These are phyloP conservation scores for Amesomyces nigricolor DNA, from an alignment of 2,329 filamentous ascomycete genomes.

Conservation along the genomic window DNA sequence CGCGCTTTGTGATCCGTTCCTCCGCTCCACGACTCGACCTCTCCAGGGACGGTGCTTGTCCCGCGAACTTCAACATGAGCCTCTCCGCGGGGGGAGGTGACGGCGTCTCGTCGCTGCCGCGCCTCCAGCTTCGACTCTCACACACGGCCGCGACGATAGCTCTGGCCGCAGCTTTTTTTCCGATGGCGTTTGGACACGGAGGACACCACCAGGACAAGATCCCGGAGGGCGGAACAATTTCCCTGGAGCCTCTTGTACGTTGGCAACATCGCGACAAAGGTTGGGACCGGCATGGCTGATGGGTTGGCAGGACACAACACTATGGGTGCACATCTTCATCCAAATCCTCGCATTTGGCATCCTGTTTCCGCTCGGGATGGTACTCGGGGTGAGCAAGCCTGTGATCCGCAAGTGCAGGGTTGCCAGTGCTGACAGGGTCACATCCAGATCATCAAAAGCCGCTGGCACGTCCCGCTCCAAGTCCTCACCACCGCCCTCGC, in stretches of 20 bases:
- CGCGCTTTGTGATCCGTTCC: not conserved
- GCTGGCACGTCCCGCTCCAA: constrained; percentile 93
- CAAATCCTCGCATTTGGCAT: constrained; percentile 86
- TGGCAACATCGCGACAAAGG: not conserved
- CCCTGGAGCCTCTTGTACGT: constrained; percentile 63
- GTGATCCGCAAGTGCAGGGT: not conserved
- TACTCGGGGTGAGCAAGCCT: constrained; percentile 65
- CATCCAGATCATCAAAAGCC: constrained; percentile 71
- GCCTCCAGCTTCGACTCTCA: constrained; percentile 14
- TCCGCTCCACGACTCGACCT: not conserved
- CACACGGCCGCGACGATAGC: constrained; percentile 9
- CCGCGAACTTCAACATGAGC: constrained; percentile 19
- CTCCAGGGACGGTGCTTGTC: not conserved
- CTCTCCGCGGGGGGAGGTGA: constrained; percentile 4
- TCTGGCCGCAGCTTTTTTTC: constrained; percentile 20
- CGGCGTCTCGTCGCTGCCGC: constrained; percentile 12
- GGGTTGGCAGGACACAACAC: constrained; percentile 58
- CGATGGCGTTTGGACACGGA: constrained; percentile 35
- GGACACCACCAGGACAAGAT: constrained; percentile 52
- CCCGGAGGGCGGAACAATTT: constrained; percentile 62
- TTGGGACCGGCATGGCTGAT: constrained; percentile 9
- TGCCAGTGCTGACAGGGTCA: not conserved
- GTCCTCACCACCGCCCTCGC: constrained; percentile 68
- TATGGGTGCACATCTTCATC: constrained; percentile 92
- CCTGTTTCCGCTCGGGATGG: constrained; percentile 92